Conservation (phyloP, 148 eudicot species). For the Cornus florida region DNA sequence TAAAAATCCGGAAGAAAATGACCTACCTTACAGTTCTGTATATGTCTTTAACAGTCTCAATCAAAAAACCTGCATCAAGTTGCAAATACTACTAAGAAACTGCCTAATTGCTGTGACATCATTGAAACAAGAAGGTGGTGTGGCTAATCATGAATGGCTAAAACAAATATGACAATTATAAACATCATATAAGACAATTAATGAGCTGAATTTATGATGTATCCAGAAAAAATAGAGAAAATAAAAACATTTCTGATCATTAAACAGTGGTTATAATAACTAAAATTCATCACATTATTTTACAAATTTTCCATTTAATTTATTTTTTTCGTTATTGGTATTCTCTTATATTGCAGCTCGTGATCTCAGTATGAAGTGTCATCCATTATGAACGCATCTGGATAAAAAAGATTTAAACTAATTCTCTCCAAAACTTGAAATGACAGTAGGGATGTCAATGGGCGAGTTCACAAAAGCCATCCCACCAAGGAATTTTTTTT, state of each 20-base stretch:
- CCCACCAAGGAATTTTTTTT: no score
- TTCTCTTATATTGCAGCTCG: not conserved
- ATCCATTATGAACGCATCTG: not conserved
- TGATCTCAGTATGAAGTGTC: not conserved
- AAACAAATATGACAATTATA: not conserved
- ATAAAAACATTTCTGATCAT: not conserved
- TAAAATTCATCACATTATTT: no score
- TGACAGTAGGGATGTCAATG: no score
- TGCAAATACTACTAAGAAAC: no score
- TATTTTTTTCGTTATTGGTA: not conserved
- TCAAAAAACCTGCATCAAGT: slow-evolving; percentile 61
- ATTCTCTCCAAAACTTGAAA: no score
- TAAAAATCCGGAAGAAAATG: not conserved
- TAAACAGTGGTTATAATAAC: not conserved
- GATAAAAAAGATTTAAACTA: no score
- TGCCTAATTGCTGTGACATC: no score
- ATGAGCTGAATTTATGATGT: not conserved
- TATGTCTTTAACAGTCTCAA: slow-evolving; percentile 52
- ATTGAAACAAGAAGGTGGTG: not conserved
- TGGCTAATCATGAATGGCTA: not conserved
- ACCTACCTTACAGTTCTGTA: slow-evolving; percentile 61
- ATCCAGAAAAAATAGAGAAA: no score
- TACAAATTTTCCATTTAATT: no score
- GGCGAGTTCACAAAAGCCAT: no score
- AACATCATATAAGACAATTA: not conserved